Evolutionary conservation across 768 basidiomycete genomes (phyloP), one percentile per base, ranked within the genome.

Genomic region (Boletellus ananas): DNA sequence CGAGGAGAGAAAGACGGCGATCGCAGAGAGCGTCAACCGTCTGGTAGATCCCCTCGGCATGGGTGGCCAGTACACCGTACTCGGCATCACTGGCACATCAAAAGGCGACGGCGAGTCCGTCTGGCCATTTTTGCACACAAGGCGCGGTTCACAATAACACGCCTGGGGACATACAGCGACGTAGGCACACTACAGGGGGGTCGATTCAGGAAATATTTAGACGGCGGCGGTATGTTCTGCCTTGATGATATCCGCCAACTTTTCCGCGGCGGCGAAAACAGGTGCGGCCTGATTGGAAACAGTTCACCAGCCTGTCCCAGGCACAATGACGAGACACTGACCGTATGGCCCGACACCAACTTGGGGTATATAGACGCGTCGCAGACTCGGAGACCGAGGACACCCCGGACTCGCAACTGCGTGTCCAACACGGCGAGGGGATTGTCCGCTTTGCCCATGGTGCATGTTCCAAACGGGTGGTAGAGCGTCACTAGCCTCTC

Each of bases 21-120:
- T 94, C 40, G 70, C 70, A 20, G 70, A 74, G 21, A 85, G 82
- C 0, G 88, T 84, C 20, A 67, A 76, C 49, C 70, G 94, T 52
- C 71, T 97, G n/a, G 79, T 92, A 16, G 89, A 96, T 65, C 74
- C 74, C 1, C 70, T 72, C 11, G 83, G 91, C 17, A 98, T 98
- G 95, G 95, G 96, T 0, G 74, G 66, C 34, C 80, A 95, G 71
- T 98, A 97, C 62, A 77, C 84, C 66, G 77, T 97, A 16, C 70
- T 97, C 65, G 93, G 84, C 2, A 54, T 86, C 3, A 62, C 55
- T 1, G 50, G 50, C 2, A 43, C 40, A n/a, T 52, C 45, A 8
- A 59, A 52, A 31, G 49, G 44, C 10, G 58, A 52, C 27, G 49
- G 46, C 1, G 50, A 54, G 35, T 39, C 46, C 0, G 58, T 60